phyloP scores from a whole-genome alignment of 345 rosid species.

The Hibiscus syriacus region DNA sequence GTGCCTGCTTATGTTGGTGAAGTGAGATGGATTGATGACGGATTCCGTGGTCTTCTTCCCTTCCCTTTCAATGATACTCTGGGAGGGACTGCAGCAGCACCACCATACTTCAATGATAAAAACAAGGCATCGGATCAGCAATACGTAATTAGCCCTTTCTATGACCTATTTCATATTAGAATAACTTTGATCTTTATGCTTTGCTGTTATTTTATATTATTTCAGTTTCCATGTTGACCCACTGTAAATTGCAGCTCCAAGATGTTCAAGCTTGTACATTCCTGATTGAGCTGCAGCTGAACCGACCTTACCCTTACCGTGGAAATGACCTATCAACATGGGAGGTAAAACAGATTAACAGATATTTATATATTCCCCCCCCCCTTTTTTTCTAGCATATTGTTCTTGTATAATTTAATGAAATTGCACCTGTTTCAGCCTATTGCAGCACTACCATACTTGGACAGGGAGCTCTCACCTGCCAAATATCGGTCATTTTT shows the following conservation, averaged over 20 bases:
- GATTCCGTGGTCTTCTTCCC: constrained; percentile 92
- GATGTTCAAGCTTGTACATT: constrained; percentile 68
- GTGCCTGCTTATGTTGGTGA: constrained; percentile 62
- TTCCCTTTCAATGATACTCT: constrained; percentile 72
- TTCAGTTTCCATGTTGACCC: neutral
- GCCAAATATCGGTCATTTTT: constrained; percentile 77
- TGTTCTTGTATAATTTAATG: neutral
- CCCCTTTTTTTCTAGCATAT: neutral
- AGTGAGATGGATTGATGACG: constrained; percentile 91
- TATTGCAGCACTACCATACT: constrained; percentile 66
- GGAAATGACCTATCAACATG: constrained; percentile 84
- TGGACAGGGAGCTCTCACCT: constrained; percentile 90
- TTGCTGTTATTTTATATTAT: neutral
- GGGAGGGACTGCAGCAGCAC: constrained; percentile 92
- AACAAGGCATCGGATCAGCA: constrained; percentile 82
- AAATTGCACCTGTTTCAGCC: constrained; percentile 32
- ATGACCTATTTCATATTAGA: neutral
- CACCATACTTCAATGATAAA: constrained; percentile 71
- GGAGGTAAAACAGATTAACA: constrained; percentile 74
- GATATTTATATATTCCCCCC: neutral
- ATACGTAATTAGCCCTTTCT: constrained; percentile 42
- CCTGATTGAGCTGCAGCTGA: constrained; percentile 80
- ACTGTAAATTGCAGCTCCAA: constrained; percentile 39
- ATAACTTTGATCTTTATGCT: neutral
- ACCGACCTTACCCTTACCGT: constrained; percentile 58